A percentile compares a stretch with the other conserved stretches of the same genome.
These are phyloP conservation scores for Leptographium lundbergii DNA, from an alignment of 2,329 filamentous ascomycete species.

Conservation along the genomic window DNA sequence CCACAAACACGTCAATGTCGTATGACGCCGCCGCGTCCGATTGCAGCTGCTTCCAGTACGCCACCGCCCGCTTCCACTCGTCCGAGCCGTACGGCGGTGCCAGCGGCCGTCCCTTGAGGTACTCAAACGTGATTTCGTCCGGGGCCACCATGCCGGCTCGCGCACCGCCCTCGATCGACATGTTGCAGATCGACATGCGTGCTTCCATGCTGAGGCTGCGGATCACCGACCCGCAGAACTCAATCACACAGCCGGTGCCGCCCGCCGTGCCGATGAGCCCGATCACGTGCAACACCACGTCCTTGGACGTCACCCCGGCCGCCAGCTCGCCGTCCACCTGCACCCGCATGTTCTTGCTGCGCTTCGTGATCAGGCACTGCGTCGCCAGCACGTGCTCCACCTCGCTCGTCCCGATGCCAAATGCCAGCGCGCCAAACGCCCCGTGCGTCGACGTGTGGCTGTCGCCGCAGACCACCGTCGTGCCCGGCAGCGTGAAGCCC, in stretches of 20 bases:
- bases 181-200: slow-evolving; percentile 98
- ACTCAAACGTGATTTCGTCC: slow-evolving; percentile 87
- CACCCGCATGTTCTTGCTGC: slow-evolving; percentile 98
- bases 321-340: slow-evolving; percentile 85
- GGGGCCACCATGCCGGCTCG: slow-evolving; percentile 95
- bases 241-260: slow-evolving; percentile 87
- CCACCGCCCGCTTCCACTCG: slow-evolving; percentile 79
- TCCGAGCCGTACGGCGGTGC: slow-evolving; percentile 73
- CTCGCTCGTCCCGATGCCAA: slow-evolving; percentile 95
- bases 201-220: slow-evolving; percentile 86
- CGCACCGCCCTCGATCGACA: slow-evolving; percentile 94
- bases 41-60: slow-evolving; percentile 77
- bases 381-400: slow-evolving; percentile 97
- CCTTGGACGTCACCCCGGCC: slow-evolving; percentile 90
- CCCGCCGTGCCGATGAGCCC: slow-evolving; percentile 90
- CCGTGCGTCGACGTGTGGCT: slow-evolving; percentile 97
- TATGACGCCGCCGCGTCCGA: slow-evolving; percentile 84
- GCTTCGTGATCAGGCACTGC: slow-evolving; percentile 85
- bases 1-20: slow-evolving; percentile 79
- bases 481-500: slow-evolving; percentile 93
- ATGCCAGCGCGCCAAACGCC: slow-evolving; percentile 86
- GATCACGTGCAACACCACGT: slow-evolving; percentile 86
- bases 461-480: slow-evolving; percentile 94
- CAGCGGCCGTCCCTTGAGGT: slow-evolving; percentile 81
- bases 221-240: slow-evolving; percentile 94